Base-by-base conservation (phyloP, 1,284 basidiomycete species). In the Ganoderma lingzhi region DNA sequence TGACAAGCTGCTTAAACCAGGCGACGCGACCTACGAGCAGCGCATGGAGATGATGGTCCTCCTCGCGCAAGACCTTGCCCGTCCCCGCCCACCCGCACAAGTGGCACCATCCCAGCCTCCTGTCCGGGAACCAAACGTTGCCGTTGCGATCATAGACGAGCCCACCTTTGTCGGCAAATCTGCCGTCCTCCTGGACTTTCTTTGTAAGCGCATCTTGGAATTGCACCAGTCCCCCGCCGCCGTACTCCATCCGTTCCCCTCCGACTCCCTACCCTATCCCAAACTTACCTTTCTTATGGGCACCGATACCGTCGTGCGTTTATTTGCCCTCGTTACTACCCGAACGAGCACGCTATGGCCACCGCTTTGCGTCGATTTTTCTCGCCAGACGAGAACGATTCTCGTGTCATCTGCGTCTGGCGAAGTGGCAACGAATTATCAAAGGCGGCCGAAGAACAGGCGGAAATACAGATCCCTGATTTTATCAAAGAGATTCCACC, bases 91-190 rank as follows among this genome's bases (percentile, higher is more conserved):
- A 0, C 53, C 53, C 17, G 12, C 28, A 53, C 51, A 53, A 30
- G 10, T 23, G 30, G 32, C 66, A 32, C 39, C 45, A 15, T 28
- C 55, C 30, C 19, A 12, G 28, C 58, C 62, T 19, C 14, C 39
- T 17, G 14, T 51, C 6, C 32, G 14, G 62, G 64, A 67, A 14
- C 67, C 81, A 6, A 93, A 93, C 70, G 84, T 94, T 35, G 96
- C 94, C 0, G 89, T 98, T 1, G 97, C 88, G 1, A 86, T 97
- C 71, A 89, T 96, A 68, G 88, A 96, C 76, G 93, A 95, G 73
- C 96, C 97, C 2, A 94, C 93, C 0, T 98, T 99, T 79, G 93
- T 94, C 55, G 88, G 88, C 51, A 99, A 99, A 82, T 93, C 94
- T 14, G 83, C 85, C 23, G 79, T 87, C 28, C 84, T 95, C 63